Conservation (phyloP, 371 early-diverging fungal species). For the Mucor mucedo region DNA sequence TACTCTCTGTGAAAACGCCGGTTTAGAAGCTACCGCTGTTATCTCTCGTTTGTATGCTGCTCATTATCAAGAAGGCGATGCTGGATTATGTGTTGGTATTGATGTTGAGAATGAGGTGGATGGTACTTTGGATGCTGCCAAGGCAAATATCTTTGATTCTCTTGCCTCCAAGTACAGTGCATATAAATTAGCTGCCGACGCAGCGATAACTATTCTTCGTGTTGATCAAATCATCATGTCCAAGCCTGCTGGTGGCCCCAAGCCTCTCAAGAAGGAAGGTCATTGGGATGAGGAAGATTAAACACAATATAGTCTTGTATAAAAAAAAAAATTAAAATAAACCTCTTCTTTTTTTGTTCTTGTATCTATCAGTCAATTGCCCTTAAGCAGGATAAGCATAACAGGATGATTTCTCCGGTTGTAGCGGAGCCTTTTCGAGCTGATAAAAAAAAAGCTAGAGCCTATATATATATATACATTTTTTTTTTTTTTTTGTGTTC, state of each 20-base stretch:
- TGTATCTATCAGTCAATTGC: too few species aligned
- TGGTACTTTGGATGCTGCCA: slow-evolving; percentile 80
- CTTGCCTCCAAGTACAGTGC: slow-evolving; percentile 86
- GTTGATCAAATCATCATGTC: slow-evolving; percentile 99
- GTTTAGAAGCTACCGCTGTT: slow-evolving; percentile 93
- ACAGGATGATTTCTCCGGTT: too few species aligned
- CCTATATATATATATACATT: neutral
- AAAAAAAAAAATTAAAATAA: neutral
- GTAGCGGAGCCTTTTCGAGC: neutral
- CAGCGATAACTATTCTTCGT: slow-evolving; percentile 93
- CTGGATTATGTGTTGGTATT: slow-evolving; percentile 64
- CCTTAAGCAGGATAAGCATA: too few species aligned
- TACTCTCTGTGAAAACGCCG: slow-evolving; percentile 96
- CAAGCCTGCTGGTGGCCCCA: slow-evolving; percentile 92
- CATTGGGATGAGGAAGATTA: slow-evolving; percentile 90
- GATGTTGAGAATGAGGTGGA: slow-evolving; percentile 84
- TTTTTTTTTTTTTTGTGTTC: neutral
- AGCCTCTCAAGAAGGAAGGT: slow-evolving; percentile 85
- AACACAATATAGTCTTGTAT: neutral
- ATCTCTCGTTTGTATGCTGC: slow-evolving; percentile 94
- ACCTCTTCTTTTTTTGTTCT: neutral
- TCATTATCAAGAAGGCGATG: slow-evolving; percentile 77
- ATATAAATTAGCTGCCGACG: slow-evolving; percentile 88
- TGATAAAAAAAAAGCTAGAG: too few species aligned
- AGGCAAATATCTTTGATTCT: slow-evolving; percentile 80